phyloP scores from a whole-genome alignment of 441 rosid genomes.

The Eruca vesicaria region DNA sequence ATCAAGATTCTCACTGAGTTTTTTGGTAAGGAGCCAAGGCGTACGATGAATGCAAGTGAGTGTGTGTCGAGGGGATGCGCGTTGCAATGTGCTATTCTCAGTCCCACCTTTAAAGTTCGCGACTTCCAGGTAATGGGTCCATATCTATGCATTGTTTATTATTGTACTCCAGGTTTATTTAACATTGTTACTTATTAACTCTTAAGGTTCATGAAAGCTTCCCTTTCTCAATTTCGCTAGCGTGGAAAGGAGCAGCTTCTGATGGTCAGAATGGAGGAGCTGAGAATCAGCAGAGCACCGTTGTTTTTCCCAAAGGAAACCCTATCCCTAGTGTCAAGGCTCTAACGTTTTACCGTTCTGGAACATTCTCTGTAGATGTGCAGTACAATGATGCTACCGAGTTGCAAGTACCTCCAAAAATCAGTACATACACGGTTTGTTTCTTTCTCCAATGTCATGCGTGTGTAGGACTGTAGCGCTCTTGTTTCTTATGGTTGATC shows the following conservation, averaged over 20 bases:
- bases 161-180: too few species aligned
- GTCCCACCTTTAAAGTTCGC: conserved; percentile 94
- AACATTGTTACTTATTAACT: too few species aligned
- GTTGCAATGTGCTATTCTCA: conserved; percentile 92
- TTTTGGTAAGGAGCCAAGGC: conserved; percentile 94
- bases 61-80: conserved; percentile 94
- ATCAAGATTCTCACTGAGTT: conserved; percentile 78
- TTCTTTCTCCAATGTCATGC: background rate
- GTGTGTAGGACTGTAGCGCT: background rate
- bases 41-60: conserved; percentile 99
- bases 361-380: conserved; percentile 79
- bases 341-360: conserved; percentile 75
- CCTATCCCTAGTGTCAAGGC: conserved; percentile 86
- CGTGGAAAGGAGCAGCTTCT: conserved; percentile 74
- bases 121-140: conserved; percentile 75
- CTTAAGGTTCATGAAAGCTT: conserved; percentile 87
- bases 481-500: conserved; percentile 9
- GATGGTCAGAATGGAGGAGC: conserved; percentile 64
- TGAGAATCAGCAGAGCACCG: conserved; percentile 74
- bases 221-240: conserved; percentile 74
- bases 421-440: conserved; percentile 75
- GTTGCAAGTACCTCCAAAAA: conserved; percentile 64
- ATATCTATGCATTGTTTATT: too few species aligned
- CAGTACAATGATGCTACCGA: conserved; percentile 64
- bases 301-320: conserved; percentile 89